Evolutionary conservation across 2,329 filamentous ascomycete genomes (phyloP).

Genomic region (Cercospora zeae-maydis): DNA sequence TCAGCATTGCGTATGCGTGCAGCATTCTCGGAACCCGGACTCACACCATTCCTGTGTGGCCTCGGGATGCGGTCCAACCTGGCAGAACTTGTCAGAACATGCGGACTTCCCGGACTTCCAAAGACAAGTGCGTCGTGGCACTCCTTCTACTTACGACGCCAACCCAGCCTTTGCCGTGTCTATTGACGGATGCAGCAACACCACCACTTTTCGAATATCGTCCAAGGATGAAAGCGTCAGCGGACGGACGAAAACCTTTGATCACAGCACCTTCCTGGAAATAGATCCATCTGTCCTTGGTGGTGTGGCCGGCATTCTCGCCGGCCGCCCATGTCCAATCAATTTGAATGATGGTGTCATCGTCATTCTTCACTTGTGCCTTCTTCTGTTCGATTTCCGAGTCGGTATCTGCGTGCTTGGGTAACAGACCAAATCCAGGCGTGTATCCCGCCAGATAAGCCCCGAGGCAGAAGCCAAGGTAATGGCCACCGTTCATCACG

Average conservation of each 20-base stretch:
- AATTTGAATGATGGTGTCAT: conserved; percentile 26
- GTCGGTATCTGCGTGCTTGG: conserved; percentile 16
- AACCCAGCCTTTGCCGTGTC: conserved; percentile 24
- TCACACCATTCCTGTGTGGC: conserved; percentile 26
- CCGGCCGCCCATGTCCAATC: conserved; percentile 24
- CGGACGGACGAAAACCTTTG: conserved; percentile 7
- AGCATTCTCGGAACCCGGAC: neutral
- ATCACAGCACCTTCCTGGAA: conserved; percentile 26
- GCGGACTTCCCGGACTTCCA: neutral
- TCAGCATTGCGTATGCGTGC: conserved; percentile 3
- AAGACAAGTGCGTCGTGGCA: neutral
- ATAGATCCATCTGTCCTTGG: conserved; percentile 23
- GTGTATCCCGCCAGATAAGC: conserved; percentile 23
- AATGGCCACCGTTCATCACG: conserved; percentile 22
- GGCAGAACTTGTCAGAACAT: neutral
- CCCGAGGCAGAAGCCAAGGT: conserved; percentile 27
- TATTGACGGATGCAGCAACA: conserved; percentile 21
- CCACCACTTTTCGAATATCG: conserved; percentile 24
- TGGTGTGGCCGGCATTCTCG: conserved; percentile 12
- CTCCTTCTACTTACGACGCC: conserved; percentile 7
- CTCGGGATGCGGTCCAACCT: conserved; percentile 25
- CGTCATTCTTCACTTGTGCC: conserved; percentile 17
- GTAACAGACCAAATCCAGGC: conserved; percentile 21
- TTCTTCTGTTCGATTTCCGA: conserved; percentile 14
- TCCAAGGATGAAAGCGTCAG: conserved; percentile 17